These are phyloP conservation scores for Saccharomycopsis sp. DNA, from an alignment of 805 yeast species.

Conservation along the genomic window DNA sequence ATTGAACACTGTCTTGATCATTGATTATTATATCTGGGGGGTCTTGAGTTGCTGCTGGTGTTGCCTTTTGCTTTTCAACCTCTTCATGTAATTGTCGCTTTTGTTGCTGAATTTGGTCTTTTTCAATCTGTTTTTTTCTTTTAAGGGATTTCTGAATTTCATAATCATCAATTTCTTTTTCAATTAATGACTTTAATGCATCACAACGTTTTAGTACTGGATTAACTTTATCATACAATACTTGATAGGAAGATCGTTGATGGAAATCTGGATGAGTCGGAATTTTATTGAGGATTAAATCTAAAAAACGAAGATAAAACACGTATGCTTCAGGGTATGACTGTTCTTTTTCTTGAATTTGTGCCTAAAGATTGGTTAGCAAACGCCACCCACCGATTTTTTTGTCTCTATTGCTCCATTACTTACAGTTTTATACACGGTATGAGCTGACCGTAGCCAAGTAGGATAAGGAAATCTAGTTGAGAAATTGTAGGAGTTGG, in stretches of 20 bases:
- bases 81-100: conserved; percentile 27
- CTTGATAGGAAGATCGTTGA: conserved; percentile 12
- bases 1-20: conserved; percentile 8
- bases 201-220: background rate
- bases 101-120: conserved; percentile 19
- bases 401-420: too few species aligned
- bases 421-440: conserved; percentile 13
- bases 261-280: conserved; percentile 29
- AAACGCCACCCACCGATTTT: background rate
- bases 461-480: conserved; percentile 13
- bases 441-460: conserved; percentile 17
- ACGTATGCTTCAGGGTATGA: conserved; percentile 31
- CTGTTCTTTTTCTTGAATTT: conserved; percentile 28
- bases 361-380: conserved; percentile 24
- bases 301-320: conserved; percentile 31
- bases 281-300: conserved; percentile 29
- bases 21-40: conserved; percentile 3
- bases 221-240: conserved; percentile 1
- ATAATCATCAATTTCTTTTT: conserved; percentile 13
- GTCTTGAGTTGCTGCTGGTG: background rate
- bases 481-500: conserved; percentile 11
- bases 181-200: conserved; percentile 8
- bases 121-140: conserved; percentile 26
- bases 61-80: conserved; percentile 26
- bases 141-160: conserved; percentile 24